A percentile compares a stretch with the other conserved stretches of the same genome.
phyloP scores from a whole-genome alignment of 371 early-diverging fungal species.

The Mortierella sp. region DNA sequence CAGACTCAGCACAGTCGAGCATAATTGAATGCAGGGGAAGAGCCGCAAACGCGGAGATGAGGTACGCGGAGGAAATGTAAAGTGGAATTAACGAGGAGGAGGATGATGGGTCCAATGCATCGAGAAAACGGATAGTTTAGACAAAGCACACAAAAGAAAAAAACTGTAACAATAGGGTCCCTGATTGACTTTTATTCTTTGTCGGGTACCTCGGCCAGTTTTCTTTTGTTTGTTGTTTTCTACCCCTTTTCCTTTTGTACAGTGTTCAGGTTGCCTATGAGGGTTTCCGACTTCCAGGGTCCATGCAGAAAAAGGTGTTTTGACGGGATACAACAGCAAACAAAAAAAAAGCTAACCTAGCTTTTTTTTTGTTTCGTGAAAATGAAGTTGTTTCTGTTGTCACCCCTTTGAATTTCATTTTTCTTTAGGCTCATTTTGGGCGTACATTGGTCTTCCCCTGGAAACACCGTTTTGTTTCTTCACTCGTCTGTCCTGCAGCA shows the following conservation, averaged over 20 bases:
- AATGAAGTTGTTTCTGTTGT: neutral
- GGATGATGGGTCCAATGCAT: too few species aligned
- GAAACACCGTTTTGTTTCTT: neutral
- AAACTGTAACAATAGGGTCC: neutral
- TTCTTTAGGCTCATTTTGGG: neutral
- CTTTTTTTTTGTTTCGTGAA: neutral
- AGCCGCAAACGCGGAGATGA: neutral
- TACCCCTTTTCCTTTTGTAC: neutral
- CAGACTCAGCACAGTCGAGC: neutral
- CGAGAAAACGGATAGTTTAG: too few species aligned
- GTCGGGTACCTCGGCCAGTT: too few species aligned
- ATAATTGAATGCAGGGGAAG: neutral
- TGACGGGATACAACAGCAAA: too few species aligned
- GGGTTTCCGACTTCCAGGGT: neutral
- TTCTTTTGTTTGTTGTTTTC: neutral
- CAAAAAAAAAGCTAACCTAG: neutral
- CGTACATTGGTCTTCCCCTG: neutral
- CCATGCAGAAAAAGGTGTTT: neutral
- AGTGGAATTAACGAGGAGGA: too few species aligned
- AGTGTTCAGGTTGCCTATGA: neutral
- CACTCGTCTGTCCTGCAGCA: neutral
- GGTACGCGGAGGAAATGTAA: too few species aligned
- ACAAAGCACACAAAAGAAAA: too few species aligned
- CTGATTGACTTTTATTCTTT: neutral
- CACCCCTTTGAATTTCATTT: neutral